phyloP scores from a whole-genome alignment of 2,329 filamentous ascomycete species.

The Thyridium curvatum region DNA sequence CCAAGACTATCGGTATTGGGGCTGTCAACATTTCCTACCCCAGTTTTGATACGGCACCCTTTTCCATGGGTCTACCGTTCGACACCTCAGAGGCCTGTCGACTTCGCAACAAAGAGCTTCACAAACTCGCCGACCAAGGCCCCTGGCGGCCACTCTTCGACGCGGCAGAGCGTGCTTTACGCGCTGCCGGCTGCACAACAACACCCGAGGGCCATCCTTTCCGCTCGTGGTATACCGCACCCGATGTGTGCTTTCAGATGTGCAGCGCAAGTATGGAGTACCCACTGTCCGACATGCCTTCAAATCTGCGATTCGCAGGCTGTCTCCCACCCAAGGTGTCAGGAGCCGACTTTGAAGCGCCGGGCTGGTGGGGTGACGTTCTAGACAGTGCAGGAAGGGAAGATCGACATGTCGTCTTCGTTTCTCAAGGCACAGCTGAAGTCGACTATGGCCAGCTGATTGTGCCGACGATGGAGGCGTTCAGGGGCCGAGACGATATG shows the following conservation, averaged over 20 bases:
- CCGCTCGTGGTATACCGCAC: neutral
- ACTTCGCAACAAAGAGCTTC: slow-evolving; percentile 5
- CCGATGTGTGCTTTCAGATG: slow-evolving; percentile 27
- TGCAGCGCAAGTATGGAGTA: slow-evolving; percentile 33
- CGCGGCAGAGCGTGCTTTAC: too few species aligned
- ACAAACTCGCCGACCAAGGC: neutral
- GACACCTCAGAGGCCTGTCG: slow-evolving; percentile 4
- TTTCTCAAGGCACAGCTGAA: slow-evolving; percentile 40
- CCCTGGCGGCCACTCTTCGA: too few species aligned
- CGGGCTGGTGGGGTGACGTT: slow-evolving; percentile 32
- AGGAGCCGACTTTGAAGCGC: slow-evolving; percentile 21
- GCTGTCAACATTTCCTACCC: too few species aligned
- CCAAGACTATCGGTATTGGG: too few species aligned
- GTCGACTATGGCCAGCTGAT: slow-evolving; percentile 32
- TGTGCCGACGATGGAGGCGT: slow-evolving; percentile 34
- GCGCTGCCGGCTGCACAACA: too few species aligned
- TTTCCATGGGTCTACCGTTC: slow-evolving; percentile 3
- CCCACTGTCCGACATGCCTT: slow-evolving; percentile 24
- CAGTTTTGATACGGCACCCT: slow-evolving; percentile 5
- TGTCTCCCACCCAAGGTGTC: slow-evolving; percentile 25
- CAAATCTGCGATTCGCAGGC: slow-evolving; percentile 35
- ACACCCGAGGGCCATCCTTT: too few species aligned
- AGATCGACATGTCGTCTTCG: slow-evolving; percentile 33
- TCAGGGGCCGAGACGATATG: slow-evolving; percentile 30
- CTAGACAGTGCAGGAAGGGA: neutral